A percentile compares a stretch with the other conserved stretches of the same genome.
phyloP scores from a whole-genome alignment of 2,329 filamentous ascomycete genomes.

The Penicillium aurantiogriseum region DNA sequence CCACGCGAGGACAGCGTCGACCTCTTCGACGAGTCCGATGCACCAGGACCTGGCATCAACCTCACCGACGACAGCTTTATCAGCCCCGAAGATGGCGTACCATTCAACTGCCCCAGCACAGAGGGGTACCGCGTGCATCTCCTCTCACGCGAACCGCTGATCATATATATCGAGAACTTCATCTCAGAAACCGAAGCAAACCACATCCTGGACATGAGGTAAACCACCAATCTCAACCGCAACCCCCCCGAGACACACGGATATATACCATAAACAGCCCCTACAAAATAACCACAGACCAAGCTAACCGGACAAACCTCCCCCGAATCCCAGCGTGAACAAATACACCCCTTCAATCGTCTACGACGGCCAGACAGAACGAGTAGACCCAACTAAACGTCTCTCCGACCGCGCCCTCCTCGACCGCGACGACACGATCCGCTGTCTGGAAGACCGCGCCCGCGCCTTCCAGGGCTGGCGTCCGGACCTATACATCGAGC shows the following conservation, averaged over 20 bases:
- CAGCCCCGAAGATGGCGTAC: constrained; percentile 35
- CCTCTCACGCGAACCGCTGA: constrained; percentile 53
- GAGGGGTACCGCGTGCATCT: constrained; percentile 46
- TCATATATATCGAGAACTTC: constrained; percentile 60
- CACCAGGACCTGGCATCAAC: constrained; percentile 20
- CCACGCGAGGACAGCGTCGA: constrained; percentile 10
- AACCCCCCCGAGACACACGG: neutral
- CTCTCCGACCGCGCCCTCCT: constrained; percentile 53
- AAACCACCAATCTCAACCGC: constrained; percentile 14
- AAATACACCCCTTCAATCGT: constrained; percentile 57
- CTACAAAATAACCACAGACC: neutral
- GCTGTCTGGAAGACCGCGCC: constrained; percentile 60
- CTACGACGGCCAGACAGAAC: constrained; percentile 50
- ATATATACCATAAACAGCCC: neutral
- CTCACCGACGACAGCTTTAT: constrained; percentile 35
- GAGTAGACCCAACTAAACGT: constrained; percentile 50
- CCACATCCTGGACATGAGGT: constrained; percentile 56
- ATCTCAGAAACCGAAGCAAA: constrained; percentile 49
- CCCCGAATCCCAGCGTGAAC: constrained; percentile 30
- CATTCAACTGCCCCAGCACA: constrained; percentile 26
- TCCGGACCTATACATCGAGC: constrained; percentile 57
- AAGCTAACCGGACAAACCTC: neutral
- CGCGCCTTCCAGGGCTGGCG: constrained; percentile 61
- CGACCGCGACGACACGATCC: constrained; percentile 49
- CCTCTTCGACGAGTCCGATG: constrained; percentile 14